Evolutionary conservation across 768 basidiomycete species (phyloP).

Genomic region (Phylloporus arenicola): DNA sequence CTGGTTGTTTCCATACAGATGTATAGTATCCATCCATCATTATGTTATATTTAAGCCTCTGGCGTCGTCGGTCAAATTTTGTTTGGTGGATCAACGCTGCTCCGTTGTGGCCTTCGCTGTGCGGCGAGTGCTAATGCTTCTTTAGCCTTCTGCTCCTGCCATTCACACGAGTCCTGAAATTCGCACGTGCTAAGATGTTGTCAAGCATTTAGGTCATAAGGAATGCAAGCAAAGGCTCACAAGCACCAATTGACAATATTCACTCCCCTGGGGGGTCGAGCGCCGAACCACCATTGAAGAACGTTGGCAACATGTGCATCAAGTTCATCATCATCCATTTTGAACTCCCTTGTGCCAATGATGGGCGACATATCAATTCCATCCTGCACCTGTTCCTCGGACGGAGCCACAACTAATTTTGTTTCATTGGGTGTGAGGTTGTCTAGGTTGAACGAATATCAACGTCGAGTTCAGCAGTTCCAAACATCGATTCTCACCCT

Average conservation of each 20-base stretch:
- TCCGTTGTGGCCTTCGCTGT: not conserved
- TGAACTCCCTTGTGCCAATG: conserved; percentile 62
- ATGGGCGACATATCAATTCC: conserved; percentile 32
- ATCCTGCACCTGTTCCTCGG: not conserved
- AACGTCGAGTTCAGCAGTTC: not conserved
- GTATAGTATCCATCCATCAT: conserved; percentile 41
- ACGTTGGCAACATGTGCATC: conserved; percentile 48
- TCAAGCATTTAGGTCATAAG: not conserved
- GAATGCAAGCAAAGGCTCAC: conserved; percentile 37
- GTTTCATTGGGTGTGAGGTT: not conserved
- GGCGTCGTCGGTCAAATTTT: not conserved
- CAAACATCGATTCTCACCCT: conserved; percentile 8
- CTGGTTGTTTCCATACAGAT: too few relatives aligned
- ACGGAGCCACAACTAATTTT: not conserved
- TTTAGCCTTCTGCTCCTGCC: conserved; percentile 52
- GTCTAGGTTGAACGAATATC: conserved; percentile 6
- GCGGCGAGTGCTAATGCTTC: conserved; percentile 23
- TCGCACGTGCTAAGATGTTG: conserved; percentile 54
- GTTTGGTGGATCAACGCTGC: not conserved
- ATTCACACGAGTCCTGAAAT: conserved; percentile 73
- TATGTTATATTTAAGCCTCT: conserved; percentile 7
- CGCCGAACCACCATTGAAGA: conserved; percentile 73
- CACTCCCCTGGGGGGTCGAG: conserved; percentile 67
- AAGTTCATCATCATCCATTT: conserved; percentile 48
- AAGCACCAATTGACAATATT: conserved; percentile 56